These are phyloP conservation scores for Candolleomyces eurysporus DNA, from an alignment of 768 basidiomycete species.

Conservation along the genomic window DNA sequence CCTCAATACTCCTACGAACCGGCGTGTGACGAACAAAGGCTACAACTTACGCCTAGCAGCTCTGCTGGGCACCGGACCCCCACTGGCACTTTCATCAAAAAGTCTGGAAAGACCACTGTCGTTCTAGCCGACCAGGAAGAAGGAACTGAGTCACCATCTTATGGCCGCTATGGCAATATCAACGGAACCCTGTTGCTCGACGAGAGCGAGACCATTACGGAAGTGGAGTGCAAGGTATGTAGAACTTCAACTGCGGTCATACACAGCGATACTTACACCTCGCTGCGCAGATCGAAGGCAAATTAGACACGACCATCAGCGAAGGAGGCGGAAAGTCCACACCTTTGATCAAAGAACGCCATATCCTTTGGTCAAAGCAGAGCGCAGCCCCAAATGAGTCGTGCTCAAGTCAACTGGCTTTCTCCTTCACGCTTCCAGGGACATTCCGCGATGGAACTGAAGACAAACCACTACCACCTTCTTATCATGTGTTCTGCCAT, in stretches of 20 bases:
- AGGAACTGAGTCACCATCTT: constrained; percentile 34
- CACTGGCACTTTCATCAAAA: constrained; percentile 41
- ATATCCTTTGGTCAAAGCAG: constrained; percentile 34
- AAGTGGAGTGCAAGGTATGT: constrained; percentile 47
- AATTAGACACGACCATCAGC: constrained; percentile 35
- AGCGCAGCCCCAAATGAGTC: neutral
- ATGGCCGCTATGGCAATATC: constrained; percentile 41
- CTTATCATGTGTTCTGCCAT: constrained; percentile 32
- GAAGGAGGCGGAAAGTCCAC: constrained; percentile 36
- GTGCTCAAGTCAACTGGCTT: constrained; percentile 36
- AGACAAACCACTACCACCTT: constrained; percentile 45
- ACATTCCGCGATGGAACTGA: constrained; percentile 38
- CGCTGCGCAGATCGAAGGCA: constrained; percentile 38
- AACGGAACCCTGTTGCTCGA: constrained; percentile 43
- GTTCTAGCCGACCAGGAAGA: constrained; percentile 47
- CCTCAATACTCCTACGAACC: constrained; percentile 61
- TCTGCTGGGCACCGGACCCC: constrained; percentile 21
- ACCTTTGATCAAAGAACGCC: constrained; percentile 28
- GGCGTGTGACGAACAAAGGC: constrained; percentile 46
- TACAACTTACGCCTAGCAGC: constrained; percentile 46
- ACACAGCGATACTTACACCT: neutral
- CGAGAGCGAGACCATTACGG: constrained; percentile 32
- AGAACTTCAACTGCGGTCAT: neutral
- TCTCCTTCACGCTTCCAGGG: constrained; percentile 44
- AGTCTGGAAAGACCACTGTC: constrained; percentile 37